These are phyloP conservation scores for Neofusicoccum sp. DNA, from an alignment of 2,329 filamentous ascomycete genomes.

Conservation along the genomic window DNA sequence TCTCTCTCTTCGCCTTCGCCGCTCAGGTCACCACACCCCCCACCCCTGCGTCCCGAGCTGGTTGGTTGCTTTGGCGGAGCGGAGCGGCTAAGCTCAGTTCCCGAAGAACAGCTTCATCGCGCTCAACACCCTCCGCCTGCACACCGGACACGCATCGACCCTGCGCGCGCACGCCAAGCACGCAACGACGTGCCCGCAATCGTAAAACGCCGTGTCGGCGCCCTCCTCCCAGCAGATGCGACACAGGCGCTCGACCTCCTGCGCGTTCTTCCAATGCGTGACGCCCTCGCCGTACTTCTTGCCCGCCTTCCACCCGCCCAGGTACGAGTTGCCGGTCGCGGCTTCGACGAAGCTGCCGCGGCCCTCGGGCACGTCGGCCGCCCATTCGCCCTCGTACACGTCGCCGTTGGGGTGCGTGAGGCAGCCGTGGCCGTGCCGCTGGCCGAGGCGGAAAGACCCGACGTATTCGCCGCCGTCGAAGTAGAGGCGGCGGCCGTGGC, in stretches of 20 bases:
- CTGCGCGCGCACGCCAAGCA: slow-evolving; percentile 62
- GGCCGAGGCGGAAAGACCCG: slow-evolving; percentile 56
- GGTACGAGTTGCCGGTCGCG: slow-evolving; percentile 62
- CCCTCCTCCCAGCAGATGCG: slow-evolving; percentile 65
- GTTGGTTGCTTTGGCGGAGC: background rate
- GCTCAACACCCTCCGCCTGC: slow-evolving; percentile 58
- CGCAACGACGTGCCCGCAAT: slow-evolving; percentile 65
- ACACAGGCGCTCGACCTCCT: slow-evolving; percentile 62
- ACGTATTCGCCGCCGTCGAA: slow-evolving; percentile 58
- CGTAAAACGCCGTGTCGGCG: slow-evolving; percentile 63
- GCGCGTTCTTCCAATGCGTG: slow-evolving; percentile 63
- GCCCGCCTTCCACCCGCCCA: slow-evolving; percentile 62
- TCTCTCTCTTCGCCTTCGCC: background rate
- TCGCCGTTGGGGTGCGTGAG: slow-evolving; percentile 68
- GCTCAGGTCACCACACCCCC: background rate
- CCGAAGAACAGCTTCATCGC: slow-evolving; percentile 60
- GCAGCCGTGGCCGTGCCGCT: slow-evolving; percentile 58
- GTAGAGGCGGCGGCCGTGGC: slow-evolving; percentile 56
- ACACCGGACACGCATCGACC: slow-evolving; percentile 64
- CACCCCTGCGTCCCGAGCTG: background rate
- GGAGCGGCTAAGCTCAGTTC: slow-evolving; percentile 9
- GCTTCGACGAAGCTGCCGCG: slow-evolving; percentile 60
- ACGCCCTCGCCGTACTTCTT: slow-evolving; percentile 65
- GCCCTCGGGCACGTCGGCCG: slow-evolving; percentile 66
- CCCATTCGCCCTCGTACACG: slow-evolving; percentile 60